Evolutionary conservation across 441 rosid genomes (phyloP), one percentile per base, ranked within the genome.

Genomic region (Euphorbia celastroides): DNA sequence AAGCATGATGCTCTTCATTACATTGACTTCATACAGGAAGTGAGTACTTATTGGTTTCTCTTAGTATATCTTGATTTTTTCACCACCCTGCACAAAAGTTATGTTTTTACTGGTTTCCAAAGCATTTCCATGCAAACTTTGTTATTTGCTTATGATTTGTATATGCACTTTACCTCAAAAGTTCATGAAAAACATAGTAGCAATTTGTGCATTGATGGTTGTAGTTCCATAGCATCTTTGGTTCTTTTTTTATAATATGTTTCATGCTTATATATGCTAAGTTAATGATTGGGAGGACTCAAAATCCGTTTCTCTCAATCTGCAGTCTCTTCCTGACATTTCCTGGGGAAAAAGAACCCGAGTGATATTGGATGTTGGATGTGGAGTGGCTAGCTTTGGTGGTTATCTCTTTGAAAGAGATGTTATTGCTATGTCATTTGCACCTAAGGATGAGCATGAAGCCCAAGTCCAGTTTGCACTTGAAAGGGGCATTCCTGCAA

Each of bases 381-480:
- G 97, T 77, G 97, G 95, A 52, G 99, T 89, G 72, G 97, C 99
- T 66, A 91, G 99, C 74, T 91, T 93, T 68, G 97, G 97, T 65
- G 99, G 95, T 62, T 91, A 68, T 72, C 93, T 93, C 66, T 93
- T 90, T 70, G 96, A 93, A 66, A 83, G 88, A 80, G 86, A 79
- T 73, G 97, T 83, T 62, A 80, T 93, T 25, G 73, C 92, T 5
- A 88, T 93, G 97, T 93, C 97, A 62, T 80, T 93, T 51, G 98
- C 98, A n/a, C 98, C 98, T 20, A 93, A 93, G 85, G 98, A 93
- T 74, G 98, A 93, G 73, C 98, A 93, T 72, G 98, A 90, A 80
- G 98, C 96, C 52, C 98, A 92, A 80, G 92, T 88, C 58, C 98
- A 92, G 54, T 90, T 92, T 63, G 98, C 97, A 36, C 92, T 92